Evolutionary conservation across 768 basidiomycete genomes (phyloP).

Genomic region (Pleurotus eryngii): DNA sequence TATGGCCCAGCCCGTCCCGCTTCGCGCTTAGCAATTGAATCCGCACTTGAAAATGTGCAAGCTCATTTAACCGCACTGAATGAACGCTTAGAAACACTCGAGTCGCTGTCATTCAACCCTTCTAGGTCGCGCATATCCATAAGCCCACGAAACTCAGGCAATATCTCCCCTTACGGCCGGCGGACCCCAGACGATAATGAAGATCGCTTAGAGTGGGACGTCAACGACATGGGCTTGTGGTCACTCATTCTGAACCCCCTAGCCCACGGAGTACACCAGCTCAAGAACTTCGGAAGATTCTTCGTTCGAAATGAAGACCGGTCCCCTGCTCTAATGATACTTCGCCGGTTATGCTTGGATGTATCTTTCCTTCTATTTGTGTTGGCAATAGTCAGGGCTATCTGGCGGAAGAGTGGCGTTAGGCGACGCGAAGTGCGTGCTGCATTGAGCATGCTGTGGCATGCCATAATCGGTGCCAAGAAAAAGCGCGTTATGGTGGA

Average conservation of each 20-base stretch:
- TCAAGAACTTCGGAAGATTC: slow-evolving; percentile 54
- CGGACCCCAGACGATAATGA: slow-evolving; percentile 37
- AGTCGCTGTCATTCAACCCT: slow-evolving; percentile 38
- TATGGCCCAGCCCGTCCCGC: slow-evolving; percentile 39
- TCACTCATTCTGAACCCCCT: slow-evolving; percentile 66
- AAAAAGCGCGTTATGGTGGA: slow-evolving; percentile 45
- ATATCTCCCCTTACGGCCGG: slow-evolving; percentile 38
- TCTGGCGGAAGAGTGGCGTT: slow-evolving; percentile 69
- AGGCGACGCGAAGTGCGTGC: slow-evolving; percentile 64
- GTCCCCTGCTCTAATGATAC: slow-evolving; percentile 63
- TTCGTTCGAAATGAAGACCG: slow-evolving; percentile 56
- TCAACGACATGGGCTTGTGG: slow-evolving; percentile 87
- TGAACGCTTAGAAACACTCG: slow-evolving; percentile 76
- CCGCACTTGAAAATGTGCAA: slow-evolving; percentile 77
- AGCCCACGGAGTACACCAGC: slow-evolving; percentile 41
- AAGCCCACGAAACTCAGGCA: slow-evolving; percentile 28
- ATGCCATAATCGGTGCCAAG: slow-evolving; percentile 60
- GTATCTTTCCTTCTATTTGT: slow-evolving; percentile 69
- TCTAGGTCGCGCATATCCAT: slow-evolving; percentile 39
- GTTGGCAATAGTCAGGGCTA: slow-evolving; percentile 49
- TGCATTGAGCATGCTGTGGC: slow-evolving; percentile 68
- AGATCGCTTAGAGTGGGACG: slow-evolving; percentile 50
- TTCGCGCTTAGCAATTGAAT: slow-evolving; percentile 59
- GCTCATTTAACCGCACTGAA: slow-evolving; percentile 77
- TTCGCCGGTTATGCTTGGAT: slow-evolving; percentile 76